Percentiles rank a stretch among this genome's conserved stretches.
Evolutionary conservation across 257 asterid genomes (phyloP).

Genomic region (Solanum acaule): DNA sequence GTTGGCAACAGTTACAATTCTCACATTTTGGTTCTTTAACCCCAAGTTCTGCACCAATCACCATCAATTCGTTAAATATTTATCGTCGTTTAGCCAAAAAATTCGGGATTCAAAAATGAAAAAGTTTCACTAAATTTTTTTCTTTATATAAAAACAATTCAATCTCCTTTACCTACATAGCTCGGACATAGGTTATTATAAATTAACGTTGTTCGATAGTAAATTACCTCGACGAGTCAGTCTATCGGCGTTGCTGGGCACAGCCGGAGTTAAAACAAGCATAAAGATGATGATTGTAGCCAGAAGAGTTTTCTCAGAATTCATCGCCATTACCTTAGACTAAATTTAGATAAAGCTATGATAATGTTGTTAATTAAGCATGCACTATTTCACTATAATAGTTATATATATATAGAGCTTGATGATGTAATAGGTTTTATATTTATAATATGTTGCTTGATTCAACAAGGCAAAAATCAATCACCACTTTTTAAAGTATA

Average conservation of each 20-base stretch:
- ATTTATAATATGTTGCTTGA: not conserved
- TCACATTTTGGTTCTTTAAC: not conserved
- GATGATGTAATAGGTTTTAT: not conserved
- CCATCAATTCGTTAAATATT: not conserved
- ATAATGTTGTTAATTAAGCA: not conserved
- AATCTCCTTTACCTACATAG: too few species aligned
- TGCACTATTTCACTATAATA: not conserved
- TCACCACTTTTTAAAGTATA: not conserved
- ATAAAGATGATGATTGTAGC: not conserved
- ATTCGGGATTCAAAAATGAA: not conserved
- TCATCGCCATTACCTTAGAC: not conserved
- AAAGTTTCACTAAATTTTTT: not conserved
- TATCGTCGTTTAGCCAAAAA: not conserved
- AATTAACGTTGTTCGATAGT: not conserved
- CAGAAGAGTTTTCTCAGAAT: not conserved
- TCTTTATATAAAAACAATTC: not conserved
- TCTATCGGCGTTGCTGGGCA: not conserved
- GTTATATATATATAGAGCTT: not conserved
- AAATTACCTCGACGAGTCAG: not conserved
- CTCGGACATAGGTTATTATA: too few species aligned
- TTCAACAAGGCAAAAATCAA: not conserved
- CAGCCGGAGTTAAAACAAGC: not conserved
- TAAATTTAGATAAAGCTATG: not conserved
- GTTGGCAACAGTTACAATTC: not conserved
- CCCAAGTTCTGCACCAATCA: not conserved